A percentile compares a stretch with the other conserved stretches of the same genome.
Evolutionary conservation across 1,139 yeast genomes (phyloP).

Genomic region (Hemisphaericaspora subhashii): DNA sequence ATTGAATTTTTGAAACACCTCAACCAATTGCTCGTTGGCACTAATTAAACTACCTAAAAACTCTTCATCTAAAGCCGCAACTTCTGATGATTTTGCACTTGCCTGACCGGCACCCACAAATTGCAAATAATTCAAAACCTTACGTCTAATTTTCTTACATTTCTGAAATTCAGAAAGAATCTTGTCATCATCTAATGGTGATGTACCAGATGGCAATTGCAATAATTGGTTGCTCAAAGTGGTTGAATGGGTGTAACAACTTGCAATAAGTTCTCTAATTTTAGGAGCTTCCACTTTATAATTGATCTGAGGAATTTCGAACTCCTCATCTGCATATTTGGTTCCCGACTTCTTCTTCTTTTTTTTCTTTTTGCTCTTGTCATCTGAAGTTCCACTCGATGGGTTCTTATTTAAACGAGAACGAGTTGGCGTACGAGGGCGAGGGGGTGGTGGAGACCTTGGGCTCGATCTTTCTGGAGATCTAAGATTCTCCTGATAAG

Average conservation of each 20-base stretch:
- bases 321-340: constrained; percentile 54
- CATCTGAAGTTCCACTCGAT: constrained; percentile 21
- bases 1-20: constrained; percentile 70
- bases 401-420: constrained; percentile 12
- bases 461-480: constrained; percentile 9
- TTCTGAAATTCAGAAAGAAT: constrained; percentile 65
- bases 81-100: constrained; percentile 28
- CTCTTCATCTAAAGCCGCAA: constrained; percentile 59
- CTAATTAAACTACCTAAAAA: constrained; percentile 80
- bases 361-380: constrained; percentile 19
- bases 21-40: constrained; percentile 87
- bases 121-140: constrained; percentile 78
- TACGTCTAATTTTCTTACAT: constrained; percentile 75
- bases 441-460: constrained; percentile 27
- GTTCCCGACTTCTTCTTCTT: constrained; percentile 22
- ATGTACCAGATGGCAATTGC: constrained; percentile 50
- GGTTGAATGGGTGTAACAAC: constrained; percentile 74
- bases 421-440: no score
- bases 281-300: constrained; percentile 72
- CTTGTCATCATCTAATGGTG: constrained; percentile 62
- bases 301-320: constrained; percentile 66
- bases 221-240: constrained; percentile 66
- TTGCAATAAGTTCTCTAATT: constrained; percentile 68
- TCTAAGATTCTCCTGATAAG: constrained; percentile 7
- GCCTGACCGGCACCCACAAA: constrained; percentile 60